Base-by-base conservation (phyloP, 1,284 basidiomycete species). In the Mycena sp. region DNA sequence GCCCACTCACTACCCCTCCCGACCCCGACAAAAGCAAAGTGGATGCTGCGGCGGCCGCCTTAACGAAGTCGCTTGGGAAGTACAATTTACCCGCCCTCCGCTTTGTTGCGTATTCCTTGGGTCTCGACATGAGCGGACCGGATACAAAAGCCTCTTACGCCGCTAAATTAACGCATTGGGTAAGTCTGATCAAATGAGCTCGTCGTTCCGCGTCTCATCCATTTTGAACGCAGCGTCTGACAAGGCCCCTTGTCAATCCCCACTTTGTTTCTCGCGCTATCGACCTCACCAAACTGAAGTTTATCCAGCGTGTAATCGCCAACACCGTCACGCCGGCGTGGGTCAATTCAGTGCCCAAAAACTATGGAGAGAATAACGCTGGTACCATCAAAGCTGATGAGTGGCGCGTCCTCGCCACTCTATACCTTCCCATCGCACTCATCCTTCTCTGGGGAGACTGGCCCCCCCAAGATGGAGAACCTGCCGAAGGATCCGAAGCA, bases 361-460 rank as follows among this genome's bases (percentile, higher is more conserved):
- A 81, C 52, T 82, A 79, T 72, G 79, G 80, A 10, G 78, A 80
- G 3, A 46, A 65, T 18, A 48, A 75, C 13, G 73, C 79, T 1
- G 79, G 81, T 0, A 79, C 76, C 11, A 75, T 82, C 18, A 83
- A 81, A 60, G 81, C 79, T 3, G 79, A 80, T 60, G 75, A 83
- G 44, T 83, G 81, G 79, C 70, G 73, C 7, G 73, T 76, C 7
- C 73, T 82, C 4, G 76, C 76, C 63, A 80, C 76, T 0, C 74
- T 83, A 39, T 80, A 82, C 61, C 70, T 82, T 14, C 78, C 79
- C 0, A 77, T 83, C 20, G 78, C 80, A 5, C 75, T 83, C 10
- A 76, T 80, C 25, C 66, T 74, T 30, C 67, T 76, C 3, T 78
- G 76, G 80, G 78, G 79, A 3, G 76, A 72, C 57, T 13, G 52